phyloP scores from a whole-genome alignment of 1,284 basidiomycete species.

The Microbotryomycetes sp. region DNA sequence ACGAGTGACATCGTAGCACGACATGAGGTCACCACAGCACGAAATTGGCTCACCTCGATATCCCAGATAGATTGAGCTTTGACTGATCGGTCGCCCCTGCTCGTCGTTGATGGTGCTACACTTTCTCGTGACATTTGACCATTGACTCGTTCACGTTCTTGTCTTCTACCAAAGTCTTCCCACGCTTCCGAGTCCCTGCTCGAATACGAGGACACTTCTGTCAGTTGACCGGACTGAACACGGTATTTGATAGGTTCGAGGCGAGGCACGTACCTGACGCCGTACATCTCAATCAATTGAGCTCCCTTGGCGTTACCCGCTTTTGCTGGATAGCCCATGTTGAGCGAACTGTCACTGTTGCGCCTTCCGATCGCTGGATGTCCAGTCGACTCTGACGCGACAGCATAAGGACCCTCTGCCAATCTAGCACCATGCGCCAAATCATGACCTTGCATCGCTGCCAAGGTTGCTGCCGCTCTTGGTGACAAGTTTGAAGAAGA shows the following conservation, averaged over 20 bases:
- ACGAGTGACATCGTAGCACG: not conserved
- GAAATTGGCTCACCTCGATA: constrained; percentile 24
- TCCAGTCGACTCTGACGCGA: not conserved
- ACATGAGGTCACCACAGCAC: not conserved
- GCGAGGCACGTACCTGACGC: constrained; percentile 16
- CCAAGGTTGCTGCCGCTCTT: constrained; percentile 11
- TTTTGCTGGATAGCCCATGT: constrained; percentile 21
- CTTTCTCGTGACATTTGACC: constrained; percentile 24
- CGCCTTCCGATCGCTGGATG: constrained; percentile 3
- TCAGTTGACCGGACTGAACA: not conserved
- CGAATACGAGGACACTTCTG: not conserved
- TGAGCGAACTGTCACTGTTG: constrained; percentile 12
- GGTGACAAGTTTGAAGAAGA: constrained; percentile 8
- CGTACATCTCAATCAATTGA: constrained; percentile 34
- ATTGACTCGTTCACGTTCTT: constrained; percentile 9
- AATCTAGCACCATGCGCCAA: not conserved
- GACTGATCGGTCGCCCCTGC: constrained; percentile 27
- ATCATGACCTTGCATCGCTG: constrained; percentile 17
- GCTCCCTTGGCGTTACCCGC: constrained; percentile 13
- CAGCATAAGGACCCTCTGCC: constrained; percentile 16
- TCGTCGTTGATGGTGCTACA: constrained; percentile 13
- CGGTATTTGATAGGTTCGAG: not conserved
- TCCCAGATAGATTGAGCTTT: constrained; percentile 33
- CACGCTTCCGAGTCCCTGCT: constrained; percentile 29
- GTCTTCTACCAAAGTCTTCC: constrained; percentile 30